A percentile compares a stretch with the other conserved stretches of the same genome.
phyloP scores from a whole-genome alignment of 495 filamentous ascomycete genomes.

The Bacidia gigantensis region DNA sequence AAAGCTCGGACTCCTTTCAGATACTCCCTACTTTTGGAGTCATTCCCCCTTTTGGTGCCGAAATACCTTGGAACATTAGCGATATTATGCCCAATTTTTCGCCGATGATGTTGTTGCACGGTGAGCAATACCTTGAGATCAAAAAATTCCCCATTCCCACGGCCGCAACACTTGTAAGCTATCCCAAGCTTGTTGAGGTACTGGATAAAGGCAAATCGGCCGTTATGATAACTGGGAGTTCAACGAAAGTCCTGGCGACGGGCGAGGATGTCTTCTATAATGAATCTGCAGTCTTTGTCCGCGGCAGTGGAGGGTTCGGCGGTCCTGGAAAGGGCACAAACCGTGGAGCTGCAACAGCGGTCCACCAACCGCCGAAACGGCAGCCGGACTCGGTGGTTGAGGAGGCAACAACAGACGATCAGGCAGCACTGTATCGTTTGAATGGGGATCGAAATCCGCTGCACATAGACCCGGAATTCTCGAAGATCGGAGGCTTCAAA shows the following conservation, averaged over 20 bases:
- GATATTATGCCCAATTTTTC: conserved; percentile 89
- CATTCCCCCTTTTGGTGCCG: conserved; percentile 79
- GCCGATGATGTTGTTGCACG: conserved; percentile 98
- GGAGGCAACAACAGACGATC: conserved; percentile 82
- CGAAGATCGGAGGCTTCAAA: conserved; percentile 92
- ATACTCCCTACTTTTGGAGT: conserved; percentile 89
- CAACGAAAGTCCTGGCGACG: conserved; percentile 62
- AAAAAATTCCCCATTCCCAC: conserved; percentile 91
- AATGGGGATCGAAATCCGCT: conserved; percentile 89
- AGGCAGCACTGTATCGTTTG: conserved; percentile 89
- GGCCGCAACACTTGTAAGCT: conserved; percentile 61
- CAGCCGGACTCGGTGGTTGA: conserved; percentile 70
- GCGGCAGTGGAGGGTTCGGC: conserved; percentile 85
- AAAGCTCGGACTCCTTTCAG: conserved; percentile 83
- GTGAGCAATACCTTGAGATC: conserved; percentile 96
- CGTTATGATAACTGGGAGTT: conserved; percentile 64
- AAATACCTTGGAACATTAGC: conserved; percentile 62
- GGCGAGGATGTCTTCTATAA: conserved; percentile 95
- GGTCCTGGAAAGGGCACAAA: conserved; percentile 67
- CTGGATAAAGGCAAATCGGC: conserved; percentile 91
- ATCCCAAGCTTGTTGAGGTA: conserved; percentile 81
- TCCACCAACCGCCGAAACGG: conserved; percentile 66
- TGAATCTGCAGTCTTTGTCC: conserved; percentile 80
- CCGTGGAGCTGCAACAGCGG: conserved; percentile 62
- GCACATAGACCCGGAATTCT: conserved; percentile 89